Base-by-base conservation (phyloP, 306 rosid genomes). In the Hippophae gyantsensis region DNA sequence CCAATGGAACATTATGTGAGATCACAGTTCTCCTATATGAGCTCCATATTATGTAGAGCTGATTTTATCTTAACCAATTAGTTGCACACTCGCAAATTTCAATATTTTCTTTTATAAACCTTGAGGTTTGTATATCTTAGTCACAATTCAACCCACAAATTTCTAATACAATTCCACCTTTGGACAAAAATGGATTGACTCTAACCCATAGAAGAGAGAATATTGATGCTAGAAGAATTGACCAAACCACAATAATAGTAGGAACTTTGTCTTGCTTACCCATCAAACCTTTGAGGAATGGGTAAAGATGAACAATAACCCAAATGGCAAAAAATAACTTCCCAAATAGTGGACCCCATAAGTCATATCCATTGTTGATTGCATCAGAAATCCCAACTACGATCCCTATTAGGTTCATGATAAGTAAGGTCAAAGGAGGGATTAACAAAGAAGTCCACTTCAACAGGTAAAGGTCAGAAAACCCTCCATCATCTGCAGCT, bases 301-400 rank as follows among this genome's bases (percentile, higher is more conserved):
- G 97, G 60, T 89, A 89, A 52, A 89, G 94, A 82, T 89, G 97
- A 61, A 86, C 75, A 53, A 89, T 89, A 67, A 89, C 95, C 97
- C 97, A 89, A 2, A 89, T 81, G 61, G 97, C 87, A 42, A 89
- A 89, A 57, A 89, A 89, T 11, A 86, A 76, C 75, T 67, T 84
- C 45, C 97, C 95, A 50, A 86, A 81, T 27, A 89, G 84, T 6
- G 97, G 97, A 53, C 97, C 95, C 97, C 95, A 89, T 38, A 95
- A 76, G 14, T 89, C 97, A 54, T 89, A 89, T n/a, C 97, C 97
- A 14, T 89, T 89, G 68, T 87, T 89, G 67, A 89, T 89, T 52
- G 97, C 97, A 61, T 89, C 95, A 1, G 97, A 76, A 52, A 89
- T 65, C 2, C 95, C 97, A 3, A 86, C 95, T 1, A 89, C 62